Conservation (phyloP, 257 asterid species). For the Plantago major region DNA sequence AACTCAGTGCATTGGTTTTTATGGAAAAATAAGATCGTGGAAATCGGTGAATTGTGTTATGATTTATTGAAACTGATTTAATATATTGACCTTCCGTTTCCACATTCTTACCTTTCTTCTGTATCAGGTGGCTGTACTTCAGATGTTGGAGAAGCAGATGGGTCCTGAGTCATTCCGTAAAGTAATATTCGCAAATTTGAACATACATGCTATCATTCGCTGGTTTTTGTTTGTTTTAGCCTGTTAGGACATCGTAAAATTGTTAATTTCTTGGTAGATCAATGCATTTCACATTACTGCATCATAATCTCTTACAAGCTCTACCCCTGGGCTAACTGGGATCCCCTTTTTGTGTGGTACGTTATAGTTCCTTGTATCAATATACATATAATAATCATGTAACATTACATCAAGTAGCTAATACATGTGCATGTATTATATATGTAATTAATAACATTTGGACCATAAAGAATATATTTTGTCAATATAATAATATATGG, state of each 20-base stretch:
- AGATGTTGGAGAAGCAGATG: conserved; percentile 99
- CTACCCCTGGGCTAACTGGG: not conserved
- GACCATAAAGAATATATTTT: too few relatives aligned
- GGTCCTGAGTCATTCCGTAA: conserved; percentile 98
- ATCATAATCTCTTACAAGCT: conserved; percentile 11
- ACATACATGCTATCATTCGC: not conserved
- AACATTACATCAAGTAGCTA: not conserved
- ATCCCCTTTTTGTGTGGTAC: not conserved
- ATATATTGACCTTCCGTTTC: conserved; percentile 5
- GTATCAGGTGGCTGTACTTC: conserved; percentile 85
- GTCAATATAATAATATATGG: too few relatives aligned
- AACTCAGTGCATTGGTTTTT: conserved; percentile 87
- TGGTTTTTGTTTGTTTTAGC: too few relatives aligned
- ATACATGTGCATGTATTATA: too few relatives aligned
- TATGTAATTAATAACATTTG: too few relatives aligned
- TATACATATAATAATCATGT: not conserved
- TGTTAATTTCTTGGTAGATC: not conserved
- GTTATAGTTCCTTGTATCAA: not conserved
- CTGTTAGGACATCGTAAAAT: not conserved
- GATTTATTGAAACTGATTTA: conserved; percentile 15
- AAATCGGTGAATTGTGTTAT: conserved; percentile 71
- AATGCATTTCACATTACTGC: conserved; percentile 10
- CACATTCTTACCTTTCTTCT: conserved; percentile 16
- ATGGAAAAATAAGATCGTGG: conserved; percentile 96
- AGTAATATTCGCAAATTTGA: conserved; percentile 41